Conservation (phyloP, 169 alveolate species). For the Plasmodium knowlesi region DNA sequence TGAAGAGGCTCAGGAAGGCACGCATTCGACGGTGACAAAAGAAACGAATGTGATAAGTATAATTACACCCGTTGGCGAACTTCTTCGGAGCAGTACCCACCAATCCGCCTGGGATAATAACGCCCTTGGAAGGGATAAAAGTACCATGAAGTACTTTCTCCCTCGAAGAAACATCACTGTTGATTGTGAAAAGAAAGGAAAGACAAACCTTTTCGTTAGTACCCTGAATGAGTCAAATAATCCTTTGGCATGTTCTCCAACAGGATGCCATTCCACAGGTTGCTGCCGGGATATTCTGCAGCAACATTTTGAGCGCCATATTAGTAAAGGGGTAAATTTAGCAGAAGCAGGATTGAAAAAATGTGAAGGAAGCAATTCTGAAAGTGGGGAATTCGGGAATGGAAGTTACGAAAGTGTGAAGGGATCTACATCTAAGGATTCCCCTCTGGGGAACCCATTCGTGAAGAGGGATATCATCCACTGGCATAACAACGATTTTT, state of each 20-base stretch:
- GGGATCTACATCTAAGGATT: neutral
- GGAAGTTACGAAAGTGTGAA: neutral
- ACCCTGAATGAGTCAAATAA: neutral
- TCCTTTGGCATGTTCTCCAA: neutral
- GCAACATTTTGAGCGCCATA: neutral
- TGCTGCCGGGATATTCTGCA: neutral
- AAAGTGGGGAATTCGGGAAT: neutral
- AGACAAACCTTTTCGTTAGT: neutral
- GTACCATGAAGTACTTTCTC: neutral
- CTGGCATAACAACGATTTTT: neutral
- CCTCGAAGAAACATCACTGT: neutral
- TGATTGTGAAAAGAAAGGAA: neutral
- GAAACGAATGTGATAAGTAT: neutral
- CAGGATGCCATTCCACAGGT: neutral
- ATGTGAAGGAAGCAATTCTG: neutral
- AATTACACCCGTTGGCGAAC: neutral
- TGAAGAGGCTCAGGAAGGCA: neutral
- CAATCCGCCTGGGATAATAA: neutral
- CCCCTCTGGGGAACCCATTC: neutral
- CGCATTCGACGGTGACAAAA: neutral
- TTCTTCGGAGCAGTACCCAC: neutral
- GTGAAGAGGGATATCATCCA: neutral
- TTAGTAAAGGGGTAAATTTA: constrained; percentile 2
- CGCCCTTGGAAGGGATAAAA: neutral
- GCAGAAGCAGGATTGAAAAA: neutral